Base-by-base conservation (phyloP, 1,284 basidiomycete species). In the Porodaedalea pini region DNA sequence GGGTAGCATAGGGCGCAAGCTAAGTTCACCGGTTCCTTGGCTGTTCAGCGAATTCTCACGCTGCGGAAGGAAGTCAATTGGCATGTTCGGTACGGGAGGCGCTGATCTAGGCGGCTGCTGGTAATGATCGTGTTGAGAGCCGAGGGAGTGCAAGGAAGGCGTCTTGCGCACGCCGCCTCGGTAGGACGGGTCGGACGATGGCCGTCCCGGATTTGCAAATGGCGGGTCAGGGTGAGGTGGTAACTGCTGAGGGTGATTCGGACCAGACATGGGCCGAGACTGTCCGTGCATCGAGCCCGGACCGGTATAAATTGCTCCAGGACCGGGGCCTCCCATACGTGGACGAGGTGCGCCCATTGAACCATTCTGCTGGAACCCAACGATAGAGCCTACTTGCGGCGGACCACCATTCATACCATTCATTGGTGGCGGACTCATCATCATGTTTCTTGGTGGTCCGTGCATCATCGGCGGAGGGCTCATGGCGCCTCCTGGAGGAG, bases 61-160 rank as follows among this genome's bases (percentile, higher is more conserved):
- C 13, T 68, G 65, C 15, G 67, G 29, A 73, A 62, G 62, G 69
- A 72, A 25, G 69, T 70, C 21, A 61, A 66, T 58, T 23, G 72
- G 70, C 54, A 69, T 73, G 64, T 62, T 73, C 64, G 65, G 75
- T 73, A 71, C 74, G 66, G 64, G 65, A 40, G 83, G 84, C n/a
- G 17, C 64, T 41, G 73, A 70, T 55, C 71, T 69, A 37, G 59
- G 65, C 32, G 65, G 64, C 19, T 66, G 67, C 43, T 73, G 74
- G 47, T 70, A 61, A 53, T 75, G 72, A 34, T 82, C 79, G 61
- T 77, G 77, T 62, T 83, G 82, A 36, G 80, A 75, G 53, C 73
- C 73, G 29, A 88, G 73, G 11, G 85, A 86, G n/a, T 77, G 78
- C 25, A 78, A 72, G 3, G 88, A 88, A n/a, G 76, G 70, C 10